These are phyloP conservation scores for Primulina eburnea DNA, from an alignment of 257 asterid species.

Conservation along the genomic window DNA sequence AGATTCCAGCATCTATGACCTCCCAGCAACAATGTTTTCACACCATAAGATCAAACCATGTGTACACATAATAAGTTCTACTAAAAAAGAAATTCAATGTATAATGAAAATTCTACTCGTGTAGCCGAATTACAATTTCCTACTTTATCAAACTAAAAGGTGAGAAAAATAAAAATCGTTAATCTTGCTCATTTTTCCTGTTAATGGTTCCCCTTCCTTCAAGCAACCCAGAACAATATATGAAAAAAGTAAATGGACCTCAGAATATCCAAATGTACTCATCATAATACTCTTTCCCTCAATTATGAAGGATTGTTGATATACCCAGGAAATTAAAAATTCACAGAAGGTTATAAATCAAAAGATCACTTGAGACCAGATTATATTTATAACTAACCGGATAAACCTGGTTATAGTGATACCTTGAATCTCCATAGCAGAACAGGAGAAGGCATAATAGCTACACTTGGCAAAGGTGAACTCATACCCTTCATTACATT, in stretches of 20 bases:
- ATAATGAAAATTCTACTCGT: background rate
- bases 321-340: background rate
- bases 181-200: background rate
- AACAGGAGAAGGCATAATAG: constrained; percentile 83
- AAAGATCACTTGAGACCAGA: background rate
- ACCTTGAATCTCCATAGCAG: constrained; percentile 97
- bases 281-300: constrained; percentile 5
- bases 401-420: constrained; percentile 14
- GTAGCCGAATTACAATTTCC: background rate
- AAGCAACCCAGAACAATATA: background rate
- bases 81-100: background rate
- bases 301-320: constrained; percentile 7
- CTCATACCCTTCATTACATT: constrained; percentile 73
- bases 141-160: background rate
- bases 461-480: constrained; percentile 57
- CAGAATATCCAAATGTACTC: background rate
- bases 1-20: background rate
- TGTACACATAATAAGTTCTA: background rate
- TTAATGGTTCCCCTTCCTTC: background rate
- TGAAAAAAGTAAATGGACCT: background rate
- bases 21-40: background rate
- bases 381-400: background rate
- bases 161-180: background rate
- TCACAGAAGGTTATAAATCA: background rate
- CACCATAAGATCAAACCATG: constrained; percentile 6